phyloP scores from a whole-genome alignment of 1,284 basidiomycete species.

The Ganoderma boninense region DNA sequence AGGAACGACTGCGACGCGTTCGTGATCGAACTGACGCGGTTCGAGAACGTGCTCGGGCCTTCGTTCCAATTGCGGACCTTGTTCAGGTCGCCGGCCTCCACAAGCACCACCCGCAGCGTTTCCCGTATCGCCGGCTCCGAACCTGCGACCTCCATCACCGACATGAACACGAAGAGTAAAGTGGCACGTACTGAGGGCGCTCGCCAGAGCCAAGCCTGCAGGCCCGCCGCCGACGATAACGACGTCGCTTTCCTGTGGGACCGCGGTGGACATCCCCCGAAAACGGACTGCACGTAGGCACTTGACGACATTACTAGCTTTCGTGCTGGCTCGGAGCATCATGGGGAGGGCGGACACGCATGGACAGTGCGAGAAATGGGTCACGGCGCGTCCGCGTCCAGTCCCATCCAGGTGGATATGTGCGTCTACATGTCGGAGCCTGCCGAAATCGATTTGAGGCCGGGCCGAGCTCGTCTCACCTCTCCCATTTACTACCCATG shows the following conservation, averaged over 20 bases:
- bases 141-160: neutral
- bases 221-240: constrained; percentile 97
- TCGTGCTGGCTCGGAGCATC: constrained; percentile 10
- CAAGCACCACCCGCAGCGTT: constrained; percentile 69
- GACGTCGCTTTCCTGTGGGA: constrained; percentile 69
- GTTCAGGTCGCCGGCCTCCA: constrained; percentile 83
- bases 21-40: constrained; percentile 91
- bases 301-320: neutral
- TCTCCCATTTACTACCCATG: no score
- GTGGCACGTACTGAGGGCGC: constrained; percentile 75
- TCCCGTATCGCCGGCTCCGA: constrained; percentile 53
- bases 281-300: neutral
- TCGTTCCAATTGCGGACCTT: constrained; percentile 75
- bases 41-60: constrained; percentile 73
- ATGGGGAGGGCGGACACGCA: neutral
- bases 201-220: constrained; percentile 89
- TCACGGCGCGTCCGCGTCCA: no score
- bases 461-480: no score
- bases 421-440: neutral
- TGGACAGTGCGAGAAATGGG: neutral
- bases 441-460: neutral
- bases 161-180: neutral
- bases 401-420: neutral
- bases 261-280: neutral
- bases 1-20: constrained; percentile 84